A percentile compares a stretch with the other conserved stretches of the same genome.
These are phyloP conservation scores for Aspergillus oerlinghausenensis DNA, from an alignment of 2,329 filamentous ascomycete species.

Conservation along the genomic window DNA sequence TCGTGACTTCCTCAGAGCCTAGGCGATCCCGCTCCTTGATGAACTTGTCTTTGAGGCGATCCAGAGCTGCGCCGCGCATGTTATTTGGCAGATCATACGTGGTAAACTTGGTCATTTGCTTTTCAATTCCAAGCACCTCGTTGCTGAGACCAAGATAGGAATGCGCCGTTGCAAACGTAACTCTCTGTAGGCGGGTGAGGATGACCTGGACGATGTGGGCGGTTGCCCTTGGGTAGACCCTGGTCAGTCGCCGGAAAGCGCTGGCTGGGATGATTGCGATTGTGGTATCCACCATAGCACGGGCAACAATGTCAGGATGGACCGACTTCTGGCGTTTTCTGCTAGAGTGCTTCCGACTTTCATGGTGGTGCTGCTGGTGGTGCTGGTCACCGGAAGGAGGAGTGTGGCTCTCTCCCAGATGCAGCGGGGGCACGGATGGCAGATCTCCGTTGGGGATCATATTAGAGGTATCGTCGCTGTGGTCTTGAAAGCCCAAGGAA, in stretches of 20 bases:
- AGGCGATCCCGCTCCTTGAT: constrained; percentile 75
- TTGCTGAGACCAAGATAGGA: constrained; percentile 87
- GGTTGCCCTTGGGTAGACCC: constrained; percentile 92
- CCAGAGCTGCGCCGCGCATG: constrained; percentile 74
- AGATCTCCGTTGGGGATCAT: constrained; percentile 34
- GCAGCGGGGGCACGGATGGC: constrained; percentile 68
- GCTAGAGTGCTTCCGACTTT: constrained; percentile 16
- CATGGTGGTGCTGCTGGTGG: constrained; percentile 22
- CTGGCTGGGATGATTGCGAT: constrained; percentile 98
- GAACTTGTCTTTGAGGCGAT: constrained; percentile 90
- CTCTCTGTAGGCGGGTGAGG: constrained; percentile 84
- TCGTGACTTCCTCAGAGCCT: constrained; percentile 73
- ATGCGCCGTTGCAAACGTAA: constrained; percentile 91
- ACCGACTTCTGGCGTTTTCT: constrained; percentile 60
- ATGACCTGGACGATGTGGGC: constrained; percentile 98
- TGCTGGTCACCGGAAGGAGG: constrained; percentile 10
- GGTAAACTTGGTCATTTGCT: constrained; percentile 89
- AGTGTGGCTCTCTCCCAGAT: constrained; percentile 52
- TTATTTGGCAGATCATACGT: constrained; percentile 88
- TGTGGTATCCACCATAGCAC: constrained; percentile 92
- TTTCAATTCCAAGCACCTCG: constrained; percentile 88
- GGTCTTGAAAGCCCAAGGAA: constrained; percentile 18
- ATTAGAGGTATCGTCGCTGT: constrained; percentile 14
- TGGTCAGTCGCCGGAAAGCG: constrained; percentile 86
- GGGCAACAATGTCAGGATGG: constrained; percentile 94